These are phyloP conservation scores for Pseudotsuga menziesii DNA, from an alignment of 75 land plant species.

Conservation along the genomic window DNA sequence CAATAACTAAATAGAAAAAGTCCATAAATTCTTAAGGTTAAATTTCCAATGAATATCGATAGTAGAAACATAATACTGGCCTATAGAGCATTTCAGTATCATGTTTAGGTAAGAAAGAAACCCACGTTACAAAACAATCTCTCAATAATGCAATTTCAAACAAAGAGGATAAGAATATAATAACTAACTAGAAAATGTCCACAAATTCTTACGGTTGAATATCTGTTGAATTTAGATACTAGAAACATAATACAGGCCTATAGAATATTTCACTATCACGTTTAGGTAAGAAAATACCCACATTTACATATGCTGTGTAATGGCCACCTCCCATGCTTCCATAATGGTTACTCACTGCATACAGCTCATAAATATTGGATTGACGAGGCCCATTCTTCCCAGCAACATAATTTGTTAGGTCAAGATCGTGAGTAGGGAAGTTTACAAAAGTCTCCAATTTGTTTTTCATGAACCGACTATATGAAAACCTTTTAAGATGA, in stretches of 20 bases:
- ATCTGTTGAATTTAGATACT: neutral
- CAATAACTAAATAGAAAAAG: neutral
- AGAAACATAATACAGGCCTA: neutral
- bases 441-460: constrained; percentile 84
- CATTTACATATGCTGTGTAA: constrained; percentile 84
- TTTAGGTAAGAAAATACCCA: constrained; percentile 20
- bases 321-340: constrained; percentile 96
- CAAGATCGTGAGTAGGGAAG: constrained; percentile 70
- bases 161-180: neutral
- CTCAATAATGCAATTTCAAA: neutral
- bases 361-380: constrained; percentile 52
- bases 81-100: neutral
- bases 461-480: constrained; percentile 65
- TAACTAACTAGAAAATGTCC: neutral
- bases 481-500: constrained; percentile 86
- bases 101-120: neutral
- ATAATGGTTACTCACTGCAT: constrained; percentile 85
- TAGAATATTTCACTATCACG: neutral
- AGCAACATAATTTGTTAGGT: constrained; percentile 53
- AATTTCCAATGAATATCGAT: neutral
- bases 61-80: neutral
- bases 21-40: neutral
- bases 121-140: neutral
- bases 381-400: constrained; percentile 15
- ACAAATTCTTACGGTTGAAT: neutral